Base-by-base conservation (phyloP, 257 asterid genomes). In the Solanum stenotomum region DNA sequence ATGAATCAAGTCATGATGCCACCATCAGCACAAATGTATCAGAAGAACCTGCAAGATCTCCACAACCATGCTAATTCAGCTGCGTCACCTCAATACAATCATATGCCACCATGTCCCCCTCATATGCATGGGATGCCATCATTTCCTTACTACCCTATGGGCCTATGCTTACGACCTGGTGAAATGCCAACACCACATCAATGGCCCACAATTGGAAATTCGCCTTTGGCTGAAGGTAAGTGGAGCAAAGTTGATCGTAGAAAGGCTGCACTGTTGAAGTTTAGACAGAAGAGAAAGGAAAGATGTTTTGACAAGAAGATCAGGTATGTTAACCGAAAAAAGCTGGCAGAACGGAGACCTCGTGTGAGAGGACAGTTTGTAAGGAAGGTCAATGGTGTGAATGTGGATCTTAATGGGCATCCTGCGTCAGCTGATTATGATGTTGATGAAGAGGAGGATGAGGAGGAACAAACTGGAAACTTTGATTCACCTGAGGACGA, bases 251-350 rank as follows among this genome's bases (percentile, higher is more conserved):
- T 91, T 34, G 96, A 94, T 74, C 95, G 96, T 23, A 93, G 99
- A 90, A 98, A 94, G 94, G 99, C 96, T 9, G 99, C 99, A 12
- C 89, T 97, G 91, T 88, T 94, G 91, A 97, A 97, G 93, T 97
- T 97, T 90, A 94, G 98, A 89, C 98, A 94, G 90, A 97, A 96
- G 88, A 92, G 98, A 65, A 96, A 97, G 90, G 99, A 95, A 44
- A 93, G 99, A 86, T 97, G 99, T 88, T 97, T 95, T 90, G 96
- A 96, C 93, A 96, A 97, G 92, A 97, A 94, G 92, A 93, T 96
- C 81, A 93, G 99, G 94, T 97, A 97, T 85, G 98, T 92, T 61
- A 97, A 97, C 81, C 79, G 99, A 40, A 97, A 97, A 90, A 94
- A 88, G 75, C 97, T 97, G 68, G 99, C 99, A n/a, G 99, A 96